Base-by-base conservation (phyloP, 1,284 basidiomycete genomes). In the Tylopilus sp. region DNA sequence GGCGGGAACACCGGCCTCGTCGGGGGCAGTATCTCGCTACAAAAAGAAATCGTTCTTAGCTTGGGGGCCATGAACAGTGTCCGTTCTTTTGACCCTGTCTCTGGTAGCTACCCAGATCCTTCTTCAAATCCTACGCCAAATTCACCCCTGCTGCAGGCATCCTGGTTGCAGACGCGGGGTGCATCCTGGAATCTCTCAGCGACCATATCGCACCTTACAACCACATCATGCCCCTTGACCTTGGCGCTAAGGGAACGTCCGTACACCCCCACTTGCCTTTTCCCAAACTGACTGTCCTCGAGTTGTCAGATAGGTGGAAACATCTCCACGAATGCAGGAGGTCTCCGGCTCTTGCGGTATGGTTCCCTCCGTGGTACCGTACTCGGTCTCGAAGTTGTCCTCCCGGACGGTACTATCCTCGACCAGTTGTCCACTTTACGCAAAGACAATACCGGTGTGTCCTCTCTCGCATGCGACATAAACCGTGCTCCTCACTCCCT, bases 261-360 rank as follows among this genome's bases (percentile, higher is more conserved):
- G 81, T 71, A 20, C 14, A 34, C 17, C 29, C 2, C 26, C 28
- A 6, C 42, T 21, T 31, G 29, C 29, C 12, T 21, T 9, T 18
- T 26, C 34, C 35, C 48, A 12, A 7, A 14, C 44, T 57, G 33
- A 52, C 40, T 9, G n/a, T 55, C 46, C 26, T 50, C 40, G 55
- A 91, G 89, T 59, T 99, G 96, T 73, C 95, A 98, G 63, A 96
- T 99, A 59, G 96, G 96, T 48, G 96, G 96, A 33, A 99, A 99
- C 66, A 81, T 99, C 29, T 87, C 96, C 0, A 99, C 96, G 11
- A 99, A 99, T 66, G 96, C 96, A 29, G 96, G 96, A 37, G 96
- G 96, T 21, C 78, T 99, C 7, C 84, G 96, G 2, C 78, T 99
- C 40, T 73, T 99, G 41, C 83, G 96, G 29, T 99, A 99, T 65